These are phyloP conservation scores for Fomitopsis palustris DNA, from an alignment of 1,284 basidiomycete species.

Conservation along the genomic window DNA sequence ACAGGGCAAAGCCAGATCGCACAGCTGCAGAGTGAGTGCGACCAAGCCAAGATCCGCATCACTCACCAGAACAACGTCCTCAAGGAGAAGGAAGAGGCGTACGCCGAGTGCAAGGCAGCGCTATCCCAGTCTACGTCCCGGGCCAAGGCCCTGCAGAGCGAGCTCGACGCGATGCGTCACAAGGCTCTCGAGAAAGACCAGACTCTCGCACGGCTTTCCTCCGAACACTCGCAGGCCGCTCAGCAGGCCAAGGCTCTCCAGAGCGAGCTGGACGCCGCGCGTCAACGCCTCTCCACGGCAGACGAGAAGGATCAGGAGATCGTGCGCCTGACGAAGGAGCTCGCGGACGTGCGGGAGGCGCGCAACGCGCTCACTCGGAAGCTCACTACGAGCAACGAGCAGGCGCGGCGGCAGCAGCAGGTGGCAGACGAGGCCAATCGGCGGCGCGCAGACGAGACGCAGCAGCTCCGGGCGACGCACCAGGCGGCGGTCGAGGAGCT, in stretches of 20 bases:
- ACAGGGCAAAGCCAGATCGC: neutral
- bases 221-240: neutral
- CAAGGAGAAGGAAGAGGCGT: neutral
- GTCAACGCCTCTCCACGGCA: conserved; percentile 35
- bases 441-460: conserved; percentile 63
- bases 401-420: conserved; percentile 58
- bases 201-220: neutral
- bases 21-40: neutral
- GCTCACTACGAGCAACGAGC: conserved; percentile 63
- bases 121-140: neutral
- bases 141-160: neutral
- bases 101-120: conserved; percentile 1
- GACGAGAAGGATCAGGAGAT: conserved; percentile 35
- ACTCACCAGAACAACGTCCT: neutral
- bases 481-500: conserved; percentile 6
- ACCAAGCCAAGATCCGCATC: neutral
- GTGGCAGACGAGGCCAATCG: conserved; percentile 72
- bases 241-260: conserved; percentile 40
- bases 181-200: neutral
- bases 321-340: conserved; percentile 51
- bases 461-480: conserved; percentile 47
- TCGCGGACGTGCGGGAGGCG: conserved; percentile 60
- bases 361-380: conserved; percentile 54
- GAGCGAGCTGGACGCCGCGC: conserved; percentile 59
- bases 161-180: neutral